A percentile compares a stretch with the other conserved stretches of the same genome.
Evolutionary conservation across 78 protist genomes (phyloP).

Genomic region (Dictyostelium purpureum): DNA sequence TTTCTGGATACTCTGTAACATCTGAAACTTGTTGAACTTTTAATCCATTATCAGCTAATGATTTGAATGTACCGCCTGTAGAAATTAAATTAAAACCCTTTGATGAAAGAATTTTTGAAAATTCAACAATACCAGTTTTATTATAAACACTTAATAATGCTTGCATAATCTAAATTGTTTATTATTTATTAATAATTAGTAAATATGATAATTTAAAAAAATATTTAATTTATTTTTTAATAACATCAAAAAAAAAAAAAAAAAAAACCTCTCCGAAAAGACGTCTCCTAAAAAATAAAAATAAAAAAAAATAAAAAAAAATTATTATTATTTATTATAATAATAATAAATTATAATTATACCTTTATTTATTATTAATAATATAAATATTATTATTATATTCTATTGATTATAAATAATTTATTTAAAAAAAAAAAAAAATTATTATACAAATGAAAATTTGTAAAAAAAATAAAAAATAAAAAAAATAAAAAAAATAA

Average conservation of each 20-base stretch:
- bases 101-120: constrained; percentile 20
- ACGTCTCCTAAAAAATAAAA: background rate
- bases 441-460: no score
- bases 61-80: constrained; percentile 85
- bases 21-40: constrained; percentile 75
- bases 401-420: no score
- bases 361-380: no score
- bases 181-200: background rate
- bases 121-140: constrained; percentile 83
- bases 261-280: background rate
- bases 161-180: constrained; percentile 19
- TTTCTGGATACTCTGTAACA: constrained; percentile 84
- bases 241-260: background rate
- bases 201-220: background rate
- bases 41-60: constrained; percentile 73
- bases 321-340: no score
- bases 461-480: no score
- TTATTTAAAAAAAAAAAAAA: no score
- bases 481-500: no score
- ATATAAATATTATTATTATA: no score
- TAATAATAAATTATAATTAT: no score
- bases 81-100: constrained; percentile 56
- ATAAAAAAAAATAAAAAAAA: constrained; percentile 2
- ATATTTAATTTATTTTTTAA: background rate
- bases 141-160: constrained; percentile 87